Evolutionary conservation across 208 protist species (phyloP).

Genomic region (Leptomonas seymouri): DNA sequence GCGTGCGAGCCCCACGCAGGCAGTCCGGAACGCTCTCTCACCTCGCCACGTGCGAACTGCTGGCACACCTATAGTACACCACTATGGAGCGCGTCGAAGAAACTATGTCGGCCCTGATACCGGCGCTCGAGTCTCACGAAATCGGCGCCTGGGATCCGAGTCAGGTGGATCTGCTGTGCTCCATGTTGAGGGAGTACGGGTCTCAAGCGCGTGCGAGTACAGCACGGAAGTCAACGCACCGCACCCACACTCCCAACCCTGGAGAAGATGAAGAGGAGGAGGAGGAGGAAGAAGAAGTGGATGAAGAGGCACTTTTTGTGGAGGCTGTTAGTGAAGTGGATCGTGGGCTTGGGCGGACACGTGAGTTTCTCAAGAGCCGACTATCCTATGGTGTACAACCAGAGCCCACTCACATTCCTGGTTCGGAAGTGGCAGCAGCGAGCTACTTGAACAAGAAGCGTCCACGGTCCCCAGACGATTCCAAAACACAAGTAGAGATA

Average conservation of each 20-base stretch:
- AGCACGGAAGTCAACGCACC: not conserved
- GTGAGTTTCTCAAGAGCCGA: slow-evolving; percentile 44
- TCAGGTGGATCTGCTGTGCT: slow-evolving; percentile 26
- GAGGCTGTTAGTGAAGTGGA: slow-evolving; percentile 51
- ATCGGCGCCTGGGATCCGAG: slow-evolving; percentile 13
- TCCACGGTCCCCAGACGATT: slow-evolving; percentile 2
- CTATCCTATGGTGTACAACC: slow-evolving; percentile 46
- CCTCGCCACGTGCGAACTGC: not conserved
- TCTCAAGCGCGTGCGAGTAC: not conserved
- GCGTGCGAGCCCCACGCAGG: too few relatives aligned
- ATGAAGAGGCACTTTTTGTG: slow-evolving; percentile 36
- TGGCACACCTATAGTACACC: not conserved
- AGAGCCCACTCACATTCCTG: slow-evolving; percentile 41
- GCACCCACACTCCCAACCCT: not conserved
- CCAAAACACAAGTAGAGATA: not conserved
- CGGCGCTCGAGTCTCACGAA: slow-evolving; percentile 21
- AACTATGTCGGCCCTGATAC: slow-evolving; percentile 17
- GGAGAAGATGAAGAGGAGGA: slow-evolving; percentile 6
- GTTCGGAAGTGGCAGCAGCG: not conserved
- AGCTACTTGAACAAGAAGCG: slow-evolving; percentile 14
- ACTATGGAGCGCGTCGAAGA: slow-evolving; percentile 23
- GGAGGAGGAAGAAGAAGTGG: slow-evolving; percentile 17
- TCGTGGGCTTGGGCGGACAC: slow-evolving; percentile 46
- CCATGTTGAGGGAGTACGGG: slow-evolving; percentile 25
- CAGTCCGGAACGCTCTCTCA: not conserved